These are phyloP conservation scores for Fusarium sp. DNA, from an alignment of 2,329 filamentous ascomycete genomes.

Conservation along the genomic window DNA sequence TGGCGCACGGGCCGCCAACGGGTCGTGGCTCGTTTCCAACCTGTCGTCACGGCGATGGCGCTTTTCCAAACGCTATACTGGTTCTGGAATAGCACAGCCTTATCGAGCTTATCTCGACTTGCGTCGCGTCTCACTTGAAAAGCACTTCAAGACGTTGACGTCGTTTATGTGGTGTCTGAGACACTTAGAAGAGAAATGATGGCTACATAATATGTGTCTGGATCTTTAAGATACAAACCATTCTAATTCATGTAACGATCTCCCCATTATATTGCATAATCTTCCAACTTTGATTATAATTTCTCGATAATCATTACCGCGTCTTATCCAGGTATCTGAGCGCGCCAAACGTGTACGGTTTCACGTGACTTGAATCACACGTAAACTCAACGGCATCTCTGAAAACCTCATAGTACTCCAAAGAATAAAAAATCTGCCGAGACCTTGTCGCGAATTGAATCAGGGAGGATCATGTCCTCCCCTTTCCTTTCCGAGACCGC, in stretches of 20 bases:
- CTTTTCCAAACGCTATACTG: conserved; percentile 30
- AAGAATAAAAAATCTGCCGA: conserved; percentile 6
- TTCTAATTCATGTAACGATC: not conserved
- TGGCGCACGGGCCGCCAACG: conserved; percentile 36
- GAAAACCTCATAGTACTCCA: not conserved
- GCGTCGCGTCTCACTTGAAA: conserved; percentile 40
- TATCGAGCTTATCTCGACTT: conserved; percentile 8
- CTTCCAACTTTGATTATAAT: conserved; percentile 2
- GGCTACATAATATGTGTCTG: not conserved
- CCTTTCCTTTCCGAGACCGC: not conserved
- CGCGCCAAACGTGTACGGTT: conserved; percentile 21
- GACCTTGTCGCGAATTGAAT: conserved; percentile 25
- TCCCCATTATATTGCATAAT: not conserved
- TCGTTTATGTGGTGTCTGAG: conserved; percentile 1
- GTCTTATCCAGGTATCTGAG: not conserved
- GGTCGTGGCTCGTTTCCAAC: conserved; percentile 20
- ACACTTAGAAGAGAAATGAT: not conserved
- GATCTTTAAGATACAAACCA: not conserved
- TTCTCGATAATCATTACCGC: conserved; percentile 2
- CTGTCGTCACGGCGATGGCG: conserved; percentile 50
- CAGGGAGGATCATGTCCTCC: not conserved
- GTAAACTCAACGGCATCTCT: conserved; percentile 14
- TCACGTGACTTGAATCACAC: conserved; percentile 33
- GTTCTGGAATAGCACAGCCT: not conserved
- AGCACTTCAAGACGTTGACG: conserved; percentile 13